Conservation (phyloP, 2,329 filamentous ascomycete genomes). For the Fusarium sp. region DNA sequence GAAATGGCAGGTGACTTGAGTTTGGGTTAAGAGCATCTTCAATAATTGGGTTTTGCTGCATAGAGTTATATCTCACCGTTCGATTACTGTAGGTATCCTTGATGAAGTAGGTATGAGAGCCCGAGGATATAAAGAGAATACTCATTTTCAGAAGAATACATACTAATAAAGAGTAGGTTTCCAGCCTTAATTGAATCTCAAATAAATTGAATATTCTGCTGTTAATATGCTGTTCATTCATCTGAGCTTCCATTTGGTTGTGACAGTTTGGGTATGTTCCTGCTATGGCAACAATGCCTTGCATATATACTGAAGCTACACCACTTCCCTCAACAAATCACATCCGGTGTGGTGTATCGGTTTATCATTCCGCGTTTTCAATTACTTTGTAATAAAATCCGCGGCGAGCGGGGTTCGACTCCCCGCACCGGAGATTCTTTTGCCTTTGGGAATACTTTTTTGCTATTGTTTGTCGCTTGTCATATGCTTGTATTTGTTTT, state of each 20-base stretch:
- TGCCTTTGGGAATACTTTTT: background rate
- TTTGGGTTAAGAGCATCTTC: background rate
- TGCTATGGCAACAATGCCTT: fast-evolving
- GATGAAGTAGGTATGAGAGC: no score
- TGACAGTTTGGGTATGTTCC: background rate
- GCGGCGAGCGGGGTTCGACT: constrained; percentile 29
- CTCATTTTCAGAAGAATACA: background rate
- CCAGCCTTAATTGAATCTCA: fast-evolving
- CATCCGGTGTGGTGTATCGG: constrained; percentile 30
- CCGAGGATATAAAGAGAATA: no score
- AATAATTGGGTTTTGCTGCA: background rate
- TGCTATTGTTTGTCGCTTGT: background rate
- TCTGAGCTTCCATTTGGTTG: background rate
- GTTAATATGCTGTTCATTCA: background rate
- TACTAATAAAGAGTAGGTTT: background rate
- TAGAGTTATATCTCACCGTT: no score
- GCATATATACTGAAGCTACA: background rate
- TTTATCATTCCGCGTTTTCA: constrained; percentile 30
- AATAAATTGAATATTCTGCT: no score
- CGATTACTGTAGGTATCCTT: no score
- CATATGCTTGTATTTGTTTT: background rate
- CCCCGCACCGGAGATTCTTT: constrained; percentile 16
- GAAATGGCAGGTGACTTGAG: fast-evolving
- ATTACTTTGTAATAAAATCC: background rate
- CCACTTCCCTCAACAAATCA: fast-evolving